Conservation (phyloP, 371 early-diverging fungal species). For the Syncephalastrum sp. region DNA sequence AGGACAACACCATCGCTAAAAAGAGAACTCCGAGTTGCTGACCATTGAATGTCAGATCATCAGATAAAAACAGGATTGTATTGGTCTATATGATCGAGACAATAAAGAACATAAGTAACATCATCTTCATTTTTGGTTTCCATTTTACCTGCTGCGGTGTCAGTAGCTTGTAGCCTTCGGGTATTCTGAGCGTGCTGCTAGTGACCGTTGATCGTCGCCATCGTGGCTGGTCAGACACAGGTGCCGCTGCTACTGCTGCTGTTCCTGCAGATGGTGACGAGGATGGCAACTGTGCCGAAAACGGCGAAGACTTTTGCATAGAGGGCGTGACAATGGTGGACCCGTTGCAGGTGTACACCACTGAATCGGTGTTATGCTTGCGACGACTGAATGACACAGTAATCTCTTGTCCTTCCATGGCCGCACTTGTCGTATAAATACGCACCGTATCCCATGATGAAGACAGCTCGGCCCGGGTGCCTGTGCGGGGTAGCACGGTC, state of each 20-base stretch:
- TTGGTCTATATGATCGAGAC: slow-evolving; percentile 15
- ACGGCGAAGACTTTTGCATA: not conserved
- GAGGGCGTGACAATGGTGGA: no score
- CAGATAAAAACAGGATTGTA: slow-evolving; percentile 40
- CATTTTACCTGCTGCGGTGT: slow-evolving; percentile 34
- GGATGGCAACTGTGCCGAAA: not conserved
- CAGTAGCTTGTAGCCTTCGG: slow-evolving; percentile 16
- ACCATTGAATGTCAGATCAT: slow-evolving; percentile 49
- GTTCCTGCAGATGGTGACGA: not conserved
- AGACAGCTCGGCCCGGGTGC: slow-evolving; percentile 17
- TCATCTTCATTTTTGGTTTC: not conserved
- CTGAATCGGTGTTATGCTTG: no score
- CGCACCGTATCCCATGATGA: slow-evolving; percentile 19
- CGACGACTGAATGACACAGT: no score
- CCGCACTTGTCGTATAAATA: slow-evolving; percentile 29
- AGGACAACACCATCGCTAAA: slow-evolving; percentile 45
- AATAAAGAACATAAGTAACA: no score
- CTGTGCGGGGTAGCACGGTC: slow-evolving; percentile 22
- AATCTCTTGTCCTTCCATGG: slow-evolving; percentile 28
- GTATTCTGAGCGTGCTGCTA: not conserved
- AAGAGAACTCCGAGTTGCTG: slow-evolving; percentile 44
- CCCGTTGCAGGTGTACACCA: no score
- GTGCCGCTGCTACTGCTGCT: not conserved
- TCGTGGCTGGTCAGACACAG: no score
- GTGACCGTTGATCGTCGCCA: no score